phyloP scores from a whole-genome alignment of 2,329 filamentous ascomycete species.

The Pseudocercospora macadamiae region DNA sequence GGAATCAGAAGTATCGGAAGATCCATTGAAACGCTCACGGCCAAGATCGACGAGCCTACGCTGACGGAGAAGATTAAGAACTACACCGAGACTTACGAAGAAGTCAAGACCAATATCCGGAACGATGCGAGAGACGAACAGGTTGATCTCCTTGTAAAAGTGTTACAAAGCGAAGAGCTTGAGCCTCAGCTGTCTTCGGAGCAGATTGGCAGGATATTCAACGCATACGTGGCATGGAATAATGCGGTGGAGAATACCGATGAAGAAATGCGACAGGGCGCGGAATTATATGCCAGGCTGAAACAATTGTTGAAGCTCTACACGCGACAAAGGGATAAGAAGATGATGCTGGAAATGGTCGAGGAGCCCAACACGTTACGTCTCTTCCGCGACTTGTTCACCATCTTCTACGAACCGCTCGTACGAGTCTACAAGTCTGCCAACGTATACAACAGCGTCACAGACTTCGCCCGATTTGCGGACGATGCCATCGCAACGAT shows the following conservation, averaged over 20 bases:
- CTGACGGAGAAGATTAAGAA: slow-evolving; percentile 79
- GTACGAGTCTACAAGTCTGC: slow-evolving; percentile 98
- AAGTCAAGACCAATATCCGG: slow-evolving; percentile 73
- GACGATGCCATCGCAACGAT: slow-evolving; percentile 89
- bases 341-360: slow-evolving; percentile 94
- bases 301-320: slow-evolving; percentile 94
- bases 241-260: slow-evolving; percentile 90
- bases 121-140: slow-evolving; percentile 72
- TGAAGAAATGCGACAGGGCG: slow-evolving; percentile 83
- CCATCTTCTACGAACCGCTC: slow-evolving; percentile 97
- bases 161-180: slow-evolving; percentile 78
- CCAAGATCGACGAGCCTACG: slow-evolving; percentile 78
- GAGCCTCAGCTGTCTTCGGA: slow-evolving; percentile 69
- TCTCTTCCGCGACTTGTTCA: slow-evolving; percentile 92
- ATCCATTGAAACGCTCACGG: slow-evolving; percentile 75
- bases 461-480: slow-evolving; percentile 90
- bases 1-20: slow-evolving; percentile 85
- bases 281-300: slow-evolving; percentile 88
- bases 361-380: slow-evolving; percentile 98
- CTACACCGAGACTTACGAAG: slow-evolving; percentile 76
- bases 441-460: slow-evolving; percentile 96
- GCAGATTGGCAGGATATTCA: slow-evolving; percentile 84
- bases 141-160: slow-evolving; percentile 82
- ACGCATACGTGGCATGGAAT: slow-evolving; percentile 95
- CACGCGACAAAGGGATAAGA: slow-evolving; percentile 89